phyloP scores from a whole-genome alignment of 2,329 filamentous ascomycete genomes.

The Monosporascus sp. region DNA sequence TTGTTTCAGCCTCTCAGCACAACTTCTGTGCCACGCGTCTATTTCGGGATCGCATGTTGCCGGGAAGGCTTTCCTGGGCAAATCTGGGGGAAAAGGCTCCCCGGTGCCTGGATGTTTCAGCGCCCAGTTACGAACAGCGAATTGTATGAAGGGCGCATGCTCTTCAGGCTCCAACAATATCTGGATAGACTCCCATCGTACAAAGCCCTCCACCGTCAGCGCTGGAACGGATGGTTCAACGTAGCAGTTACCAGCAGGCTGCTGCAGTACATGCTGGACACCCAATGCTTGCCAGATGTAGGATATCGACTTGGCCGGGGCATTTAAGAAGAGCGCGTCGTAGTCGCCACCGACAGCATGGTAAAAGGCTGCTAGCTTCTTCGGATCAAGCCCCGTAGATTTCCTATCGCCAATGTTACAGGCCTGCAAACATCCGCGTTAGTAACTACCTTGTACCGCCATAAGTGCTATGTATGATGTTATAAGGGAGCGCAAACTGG shows the following conservation, averaged over 20 bases:
- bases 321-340: slow-evolving; percentile 73
- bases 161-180: slow-evolving; percentile 81
- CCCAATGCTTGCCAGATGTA: slow-evolving; percentile 91
- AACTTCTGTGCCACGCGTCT: slow-evolving; percentile 76
- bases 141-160: slow-evolving; percentile 78
- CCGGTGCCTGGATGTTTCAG: slow-evolving; percentile 71
- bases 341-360: slow-evolving; percentile 69
- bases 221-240: slow-evolving; percentile 73
- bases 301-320: slow-evolving; percentile 68
- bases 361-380: slow-evolving; percentile 73
- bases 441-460: slow-evolving; percentile 1
- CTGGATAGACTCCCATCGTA: slow-evolving; percentile 91
- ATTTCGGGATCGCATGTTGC: slow-evolving; percentile 70
- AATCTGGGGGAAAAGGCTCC: slow-evolving; percentile 55
- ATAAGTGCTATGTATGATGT: neutral
- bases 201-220: slow-evolving; percentile 77
- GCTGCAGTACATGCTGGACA: slow-evolving; percentile 82
- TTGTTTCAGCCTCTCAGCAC: slow-evolving; percentile 63
- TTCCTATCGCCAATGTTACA: slow-evolving; percentile 53
- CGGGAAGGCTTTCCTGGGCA: slow-evolving; percentile 63
- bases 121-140: slow-evolving; percentile 70
- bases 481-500: neutral
- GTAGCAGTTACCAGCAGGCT: slow-evolving; percentile 69
- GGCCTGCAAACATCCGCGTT: slow-evolving; percentile 37
- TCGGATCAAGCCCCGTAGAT: slow-evolving; percentile 51